Evolutionary conservation across 2,329 filamentous ascomycete species (phyloP).

Genomic region (Phialocephala subalpina): DNA sequence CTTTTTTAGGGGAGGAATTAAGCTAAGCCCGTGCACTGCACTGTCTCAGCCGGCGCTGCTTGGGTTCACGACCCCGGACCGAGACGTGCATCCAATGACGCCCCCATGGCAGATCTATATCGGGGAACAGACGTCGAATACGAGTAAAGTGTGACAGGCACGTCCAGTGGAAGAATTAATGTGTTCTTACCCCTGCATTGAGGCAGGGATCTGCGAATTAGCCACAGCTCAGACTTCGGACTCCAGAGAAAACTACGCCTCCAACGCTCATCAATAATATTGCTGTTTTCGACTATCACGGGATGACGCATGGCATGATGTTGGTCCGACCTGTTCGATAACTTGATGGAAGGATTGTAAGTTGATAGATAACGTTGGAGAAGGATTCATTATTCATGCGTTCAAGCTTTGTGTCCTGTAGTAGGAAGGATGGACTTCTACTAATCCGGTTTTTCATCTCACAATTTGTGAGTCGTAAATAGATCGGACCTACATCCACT

Average conservation of each 20-base stretch:
- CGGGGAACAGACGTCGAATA: slow-evolving; percentile 3
- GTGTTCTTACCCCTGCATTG: not conserved
- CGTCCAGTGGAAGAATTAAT: not conserved
- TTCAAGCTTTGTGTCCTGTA: not conserved
- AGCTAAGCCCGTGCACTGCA: no score
- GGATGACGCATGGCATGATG: not conserved
- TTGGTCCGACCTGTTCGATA: no score
- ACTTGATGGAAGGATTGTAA: not conserved
- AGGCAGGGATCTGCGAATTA: not conserved
- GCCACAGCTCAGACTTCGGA: not conserved
- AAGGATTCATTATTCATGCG: slow-evolving; percentile 3
- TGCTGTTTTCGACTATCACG: not conserved
- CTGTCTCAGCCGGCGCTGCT: no score
- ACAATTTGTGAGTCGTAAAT: not conserved
- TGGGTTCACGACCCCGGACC: no score
- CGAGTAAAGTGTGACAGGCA: not conserved
- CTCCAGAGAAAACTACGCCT: not conserved
- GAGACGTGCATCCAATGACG: not conserved
- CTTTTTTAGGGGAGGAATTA: no score
- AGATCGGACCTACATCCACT: slow-evolving; percentile 50
- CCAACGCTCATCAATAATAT: not conserved
- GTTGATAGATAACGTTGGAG: not conserved
- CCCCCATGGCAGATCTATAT: not conserved
- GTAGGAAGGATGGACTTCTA: no score
- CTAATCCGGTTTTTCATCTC: not conserved